These are phyloP conservation scores for Plasmodium coatneyi DNA, from an alignment of 169 alveolate genomes.

Conservation along the genomic window DNA sequence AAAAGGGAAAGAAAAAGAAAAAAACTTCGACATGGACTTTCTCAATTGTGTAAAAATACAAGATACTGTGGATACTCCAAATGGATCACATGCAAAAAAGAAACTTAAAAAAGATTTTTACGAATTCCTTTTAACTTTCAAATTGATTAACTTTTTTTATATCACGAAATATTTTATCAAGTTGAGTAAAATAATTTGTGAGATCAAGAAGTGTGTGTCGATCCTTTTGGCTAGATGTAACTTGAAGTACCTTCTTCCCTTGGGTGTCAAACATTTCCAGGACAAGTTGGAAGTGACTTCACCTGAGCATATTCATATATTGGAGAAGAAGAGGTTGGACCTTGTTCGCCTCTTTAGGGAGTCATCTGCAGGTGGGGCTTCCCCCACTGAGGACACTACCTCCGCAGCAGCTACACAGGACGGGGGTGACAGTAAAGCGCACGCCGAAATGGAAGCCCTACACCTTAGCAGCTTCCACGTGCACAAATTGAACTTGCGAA, in stretches of 20 bases:
- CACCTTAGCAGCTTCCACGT: slow-evolving; percentile 17
- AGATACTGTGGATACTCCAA: background rate
- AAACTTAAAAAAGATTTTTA: slow-evolving; percentile 30
- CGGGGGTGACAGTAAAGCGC: background rate
- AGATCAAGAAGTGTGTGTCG: slow-evolving; percentile 27
- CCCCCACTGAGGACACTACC: background rate
- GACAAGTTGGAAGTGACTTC: background rate
- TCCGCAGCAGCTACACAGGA: background rate
- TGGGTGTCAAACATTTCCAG: background rate
- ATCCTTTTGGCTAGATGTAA: background rate
- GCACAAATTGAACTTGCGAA: slow-evolving; percentile 4
- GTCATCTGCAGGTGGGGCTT: background rate
- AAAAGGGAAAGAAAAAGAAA: background rate
- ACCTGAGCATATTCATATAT: background rate
- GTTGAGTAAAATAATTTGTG: slow-evolving; percentile 66
- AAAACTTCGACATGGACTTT: background rate
- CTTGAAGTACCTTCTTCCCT: background rate
- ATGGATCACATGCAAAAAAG: background rate
- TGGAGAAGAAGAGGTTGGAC: background rate
- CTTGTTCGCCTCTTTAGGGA: background rate
- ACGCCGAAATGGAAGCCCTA: background rate
- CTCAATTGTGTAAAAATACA: slow-evolving; percentile 6
- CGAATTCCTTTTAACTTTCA: slow-evolving; percentile 18
- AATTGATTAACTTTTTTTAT: slow-evolving; percentile 27
- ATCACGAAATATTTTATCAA: slow-evolving; percentile 62